phyloP scores from a whole-genome alignment of 2,329 filamentous ascomycete genomes.

The Penicillium paneum region DNA sequence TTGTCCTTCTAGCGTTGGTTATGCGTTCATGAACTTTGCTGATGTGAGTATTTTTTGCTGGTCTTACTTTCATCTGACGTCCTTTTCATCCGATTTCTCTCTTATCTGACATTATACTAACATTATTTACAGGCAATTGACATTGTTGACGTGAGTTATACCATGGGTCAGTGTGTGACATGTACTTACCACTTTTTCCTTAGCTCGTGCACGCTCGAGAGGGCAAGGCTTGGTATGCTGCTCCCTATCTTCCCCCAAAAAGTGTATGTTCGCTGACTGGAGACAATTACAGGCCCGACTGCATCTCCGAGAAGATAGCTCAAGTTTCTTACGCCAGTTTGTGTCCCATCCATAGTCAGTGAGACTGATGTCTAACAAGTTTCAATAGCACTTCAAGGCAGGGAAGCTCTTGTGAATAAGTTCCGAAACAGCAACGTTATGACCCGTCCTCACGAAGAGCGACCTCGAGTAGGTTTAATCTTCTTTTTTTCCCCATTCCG shows the following conservation, averaged over 20 bases:
- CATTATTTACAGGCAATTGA: constrained; percentile 57
- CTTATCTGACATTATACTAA: constrained; percentile 36
- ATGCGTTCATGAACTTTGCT: constrained; percentile 94
- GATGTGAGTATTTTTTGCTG: constrained; percentile 55
- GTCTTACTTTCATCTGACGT: neutral
- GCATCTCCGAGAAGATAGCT: constrained; percentile 66
- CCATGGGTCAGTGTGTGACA: neutral
- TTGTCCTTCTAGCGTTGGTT: constrained; percentile 67
- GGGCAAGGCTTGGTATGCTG: constrained; percentile 65
- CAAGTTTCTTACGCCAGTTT: constrained; percentile 94
- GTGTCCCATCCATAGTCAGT: constrained; percentile 31
- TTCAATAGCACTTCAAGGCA: constrained; percentile 75
- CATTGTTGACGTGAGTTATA: constrained; percentile 63
- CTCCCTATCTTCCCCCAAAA: constrained; percentile 7
- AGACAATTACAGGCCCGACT: constrained; percentile 60
- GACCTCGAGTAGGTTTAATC: constrained; percentile 66
- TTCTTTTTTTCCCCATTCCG: neutral
- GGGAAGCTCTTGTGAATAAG: constrained; percentile 86
- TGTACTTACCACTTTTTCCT: constrained; percentile 10
- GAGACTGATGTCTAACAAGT: constrained; percentile 24
- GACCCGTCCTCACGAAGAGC: constrained; percentile 75
- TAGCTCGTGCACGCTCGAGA: constrained; percentile 70
- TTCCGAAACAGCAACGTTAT: constrained; percentile 97
- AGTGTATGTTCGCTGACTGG: constrained; percentile 30
- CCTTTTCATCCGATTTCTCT: neutral